phyloP scores from a whole-genome alignment of 1,284 basidiomycete genomes.

The Cystobasidium slooffiae region DNA sequence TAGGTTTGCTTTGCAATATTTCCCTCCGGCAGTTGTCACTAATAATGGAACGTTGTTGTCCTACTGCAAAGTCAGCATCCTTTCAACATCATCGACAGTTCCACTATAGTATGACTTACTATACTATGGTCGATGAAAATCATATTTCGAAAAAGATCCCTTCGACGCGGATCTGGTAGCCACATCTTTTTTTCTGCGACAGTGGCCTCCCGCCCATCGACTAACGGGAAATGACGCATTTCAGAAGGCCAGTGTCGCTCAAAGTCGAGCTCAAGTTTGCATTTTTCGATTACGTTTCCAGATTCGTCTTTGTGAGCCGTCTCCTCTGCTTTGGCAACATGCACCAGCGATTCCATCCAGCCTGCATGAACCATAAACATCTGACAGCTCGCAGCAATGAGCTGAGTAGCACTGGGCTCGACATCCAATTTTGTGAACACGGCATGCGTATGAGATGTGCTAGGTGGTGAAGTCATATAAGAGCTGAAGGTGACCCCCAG shows the following conservation, averaged over 20 bases:
- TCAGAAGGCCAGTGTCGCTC: slow-evolving; percentile 28
- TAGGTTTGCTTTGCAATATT: neutral
- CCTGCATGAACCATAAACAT: slow-evolving; percentile 21
- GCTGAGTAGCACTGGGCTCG: neutral
- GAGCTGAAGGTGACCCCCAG: slow-evolving; percentile 30
- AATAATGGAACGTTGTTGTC: slow-evolving; percentile 24
- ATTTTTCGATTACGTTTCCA: neutral
- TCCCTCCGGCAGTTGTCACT: slow-evolving; percentile 4
- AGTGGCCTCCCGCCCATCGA: slow-evolving; percentile 21
- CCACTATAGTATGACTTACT: neutral
- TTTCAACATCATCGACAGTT: no score
- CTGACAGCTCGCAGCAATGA: slow-evolving; percentile 16
- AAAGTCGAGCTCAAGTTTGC: slow-evolving; percentile 26
- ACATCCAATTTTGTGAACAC: slow-evolving; percentile 19
- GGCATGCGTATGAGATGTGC: slow-evolving; percentile 22
- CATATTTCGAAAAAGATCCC: slow-evolving; percentile 1
- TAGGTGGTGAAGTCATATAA: neutral
- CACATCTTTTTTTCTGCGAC: slow-evolving; percentile 11
- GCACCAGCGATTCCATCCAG: slow-evolving; percentile 26
- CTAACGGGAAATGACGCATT: slow-evolving; percentile 17
- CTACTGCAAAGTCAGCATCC: slow-evolving; percentile 1
- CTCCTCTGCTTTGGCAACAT: slow-evolving; percentile 1
- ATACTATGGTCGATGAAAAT: slow-evolving; percentile 23
- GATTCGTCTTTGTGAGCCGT: neutral
- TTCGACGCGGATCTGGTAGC: slow-evolving; percentile 12